Conservation (phyloP, 352 stramenopile genomes). For the Globisporangium cederbergense region DNA sequence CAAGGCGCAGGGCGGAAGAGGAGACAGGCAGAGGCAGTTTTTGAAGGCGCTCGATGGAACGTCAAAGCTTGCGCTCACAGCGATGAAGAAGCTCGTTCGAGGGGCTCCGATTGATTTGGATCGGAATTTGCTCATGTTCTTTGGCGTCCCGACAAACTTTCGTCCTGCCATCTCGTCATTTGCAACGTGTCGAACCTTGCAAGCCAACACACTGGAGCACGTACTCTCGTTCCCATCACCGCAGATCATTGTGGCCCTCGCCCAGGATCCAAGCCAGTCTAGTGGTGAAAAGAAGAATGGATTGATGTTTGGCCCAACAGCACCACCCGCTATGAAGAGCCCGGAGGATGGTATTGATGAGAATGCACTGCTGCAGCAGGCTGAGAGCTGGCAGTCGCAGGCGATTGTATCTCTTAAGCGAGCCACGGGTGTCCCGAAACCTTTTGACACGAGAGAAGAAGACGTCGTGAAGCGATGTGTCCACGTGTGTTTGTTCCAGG, state of each 20-base stretch:
- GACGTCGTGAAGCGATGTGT: constrained; percentile 81
- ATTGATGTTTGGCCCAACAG: constrained; percentile 22
- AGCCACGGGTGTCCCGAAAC: constrained; percentile 64
- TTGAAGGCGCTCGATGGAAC: constrained; percentile 35
- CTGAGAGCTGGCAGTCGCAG: constrained; percentile 48
- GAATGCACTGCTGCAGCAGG: constrained; percentile 42
- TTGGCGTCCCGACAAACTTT: constrained; percentile 79
- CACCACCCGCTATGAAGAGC: not conserved
- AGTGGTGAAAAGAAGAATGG: constrained; percentile 27
- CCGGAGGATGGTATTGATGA: constrained; percentile 33
- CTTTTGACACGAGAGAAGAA: constrained; percentile 71
- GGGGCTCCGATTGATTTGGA: constrained; percentile 67
- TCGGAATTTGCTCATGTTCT: constrained; percentile 64
- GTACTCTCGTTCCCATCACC: constrained; percentile 70
- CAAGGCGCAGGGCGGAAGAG: constrained; percentile 24
- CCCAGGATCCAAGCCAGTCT: constrained; percentile 28
- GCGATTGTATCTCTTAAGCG: constrained; percentile 76
- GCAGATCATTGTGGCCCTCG: constrained; percentile 54
- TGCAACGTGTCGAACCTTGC: constrained; percentile 38
- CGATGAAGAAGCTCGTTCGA: constrained; percentile 76
- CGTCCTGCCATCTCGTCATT: constrained; percentile 61
- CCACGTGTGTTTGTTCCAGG: constrained; percentile 74
- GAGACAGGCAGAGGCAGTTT: constrained; percentile 32
- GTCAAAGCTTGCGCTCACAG: constrained; percentile 51
- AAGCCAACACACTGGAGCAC: constrained; percentile 63